These are phyloP conservation scores for Melastoma candidum DNA, from an alignment of 441 rosid genomes.

Conservation along the genomic window DNA sequence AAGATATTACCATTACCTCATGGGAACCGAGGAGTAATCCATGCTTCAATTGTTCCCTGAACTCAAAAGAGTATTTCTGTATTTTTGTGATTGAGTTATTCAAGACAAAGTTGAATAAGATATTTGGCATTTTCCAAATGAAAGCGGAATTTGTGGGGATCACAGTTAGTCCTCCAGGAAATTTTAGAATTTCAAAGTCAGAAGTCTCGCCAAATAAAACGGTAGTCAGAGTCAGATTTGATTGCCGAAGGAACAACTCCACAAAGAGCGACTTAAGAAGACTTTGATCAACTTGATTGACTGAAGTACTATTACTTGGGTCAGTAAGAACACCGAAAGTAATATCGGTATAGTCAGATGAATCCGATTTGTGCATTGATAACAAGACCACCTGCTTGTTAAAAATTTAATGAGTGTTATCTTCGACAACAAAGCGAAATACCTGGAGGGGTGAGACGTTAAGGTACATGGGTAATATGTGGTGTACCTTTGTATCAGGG, in stretches of 20 bases:
- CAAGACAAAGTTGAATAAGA: conserved; percentile 49
- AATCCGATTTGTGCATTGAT: conserved; percentile 49
- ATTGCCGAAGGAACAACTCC: conserved; percentile 40
- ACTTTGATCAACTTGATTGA: conserved; percentile 34
- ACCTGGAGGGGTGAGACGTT: no score
- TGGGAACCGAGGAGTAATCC: conserved; percentile 38
- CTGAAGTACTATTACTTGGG: conserved; percentile 22
- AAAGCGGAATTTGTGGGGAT: conserved; percentile 37
- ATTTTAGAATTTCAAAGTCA: conserved; percentile 56
- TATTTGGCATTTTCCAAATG: conserved; percentile 31
- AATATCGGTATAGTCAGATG: conserved; percentile 48
- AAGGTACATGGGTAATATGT: not conserved
- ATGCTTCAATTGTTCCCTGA: conserved; percentile 43
- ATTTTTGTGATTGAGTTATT: conserved; percentile 48
- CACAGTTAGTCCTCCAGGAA: conserved; percentile 65
- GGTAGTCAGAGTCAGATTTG: conserved; percentile 49
- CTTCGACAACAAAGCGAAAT: no score
- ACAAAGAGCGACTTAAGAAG: conserved; percentile 50
- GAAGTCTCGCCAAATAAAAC: conserved; percentile 49
- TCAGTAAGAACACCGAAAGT: conserved; percentile 64
- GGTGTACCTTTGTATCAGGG: conserved; percentile 45
- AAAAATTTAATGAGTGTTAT: conserved; percentile 12
- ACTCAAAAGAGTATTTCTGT: conserved; percentile 29
- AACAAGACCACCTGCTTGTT: conserved; percentile 58
- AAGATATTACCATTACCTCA: conserved; percentile 36